These are phyloP conservation scores for Suillus cothurnatus DNA, from an alignment of 768 basidiomycete genomes.

Conservation along the genomic window DNA sequence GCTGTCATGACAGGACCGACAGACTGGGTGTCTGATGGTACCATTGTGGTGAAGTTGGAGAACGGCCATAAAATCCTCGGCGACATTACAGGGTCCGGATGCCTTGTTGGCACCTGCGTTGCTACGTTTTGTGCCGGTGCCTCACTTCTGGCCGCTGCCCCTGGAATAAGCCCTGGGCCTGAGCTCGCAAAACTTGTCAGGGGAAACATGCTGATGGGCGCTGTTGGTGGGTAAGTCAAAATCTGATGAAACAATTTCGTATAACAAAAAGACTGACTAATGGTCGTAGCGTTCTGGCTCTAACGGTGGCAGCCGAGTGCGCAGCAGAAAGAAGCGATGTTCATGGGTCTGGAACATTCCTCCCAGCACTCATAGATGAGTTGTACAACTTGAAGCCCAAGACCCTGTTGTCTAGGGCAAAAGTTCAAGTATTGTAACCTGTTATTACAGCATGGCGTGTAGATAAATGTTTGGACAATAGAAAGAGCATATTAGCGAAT, in stretches of 20 bases:
- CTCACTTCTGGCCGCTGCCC: conserved; percentile 32
- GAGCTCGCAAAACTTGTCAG: conserved; percentile 52
- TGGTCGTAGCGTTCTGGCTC: conserved; percentile 48
- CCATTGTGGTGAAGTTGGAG: conserved; percentile 59
- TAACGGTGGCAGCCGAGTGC: conserved; percentile 62
- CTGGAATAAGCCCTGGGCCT: conserved; percentile 19
- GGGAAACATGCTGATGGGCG: conserved; percentile 77
- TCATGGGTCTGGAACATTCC: conserved; percentile 63
- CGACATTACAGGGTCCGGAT: conserved; percentile 89
- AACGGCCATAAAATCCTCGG: conserved; percentile 80
- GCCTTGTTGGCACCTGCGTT: conserved; percentile 76
- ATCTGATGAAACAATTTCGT: background rate
- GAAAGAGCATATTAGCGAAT: background rate
- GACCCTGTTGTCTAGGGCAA: conserved; percentile 30
- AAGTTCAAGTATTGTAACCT: conserved; percentile 27
- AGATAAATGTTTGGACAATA: background rate
- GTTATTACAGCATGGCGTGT: background rate
- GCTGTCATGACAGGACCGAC: conserved; percentile 77
- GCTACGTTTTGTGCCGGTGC: conserved; percentile 82
- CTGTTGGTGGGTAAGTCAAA: conserved; percentile 70
- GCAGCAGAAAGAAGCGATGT: conserved; percentile 56
- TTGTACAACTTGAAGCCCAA: conserved; percentile 47
- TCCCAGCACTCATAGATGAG: conserved; percentile 67
- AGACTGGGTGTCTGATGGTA: conserved; percentile 88
- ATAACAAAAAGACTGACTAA: conserved; percentile 11